Evolutionary conservation across 768 basidiomycete genomes (phyloP).

Genomic region (Suillus placidus): DNA sequence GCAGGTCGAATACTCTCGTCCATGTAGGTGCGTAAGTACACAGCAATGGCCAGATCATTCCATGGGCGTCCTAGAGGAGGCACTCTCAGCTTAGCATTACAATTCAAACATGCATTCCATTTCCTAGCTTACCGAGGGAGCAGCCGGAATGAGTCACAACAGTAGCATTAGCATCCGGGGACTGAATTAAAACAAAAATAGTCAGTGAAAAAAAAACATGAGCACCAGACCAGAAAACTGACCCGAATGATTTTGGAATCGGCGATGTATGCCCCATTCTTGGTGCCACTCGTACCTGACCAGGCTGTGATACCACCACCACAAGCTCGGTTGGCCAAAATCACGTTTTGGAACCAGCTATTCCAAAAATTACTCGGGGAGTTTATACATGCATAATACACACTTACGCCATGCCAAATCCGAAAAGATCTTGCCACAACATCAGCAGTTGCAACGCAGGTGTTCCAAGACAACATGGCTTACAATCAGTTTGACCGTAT

Average conservation of each 20-base stretch:
- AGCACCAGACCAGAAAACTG: slow-evolving; percentile 20
- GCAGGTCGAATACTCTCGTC: slow-evolving; percentile 53
- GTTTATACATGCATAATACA: neutral
- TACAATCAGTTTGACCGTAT: slow-evolving; percentile 67
- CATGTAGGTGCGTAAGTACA: slow-evolving; percentile 60
- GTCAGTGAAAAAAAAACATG: neutral
- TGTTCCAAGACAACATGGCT: slow-evolving; percentile 20
- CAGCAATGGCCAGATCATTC: slow-evolving; percentile 59
- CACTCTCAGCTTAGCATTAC: neutral
- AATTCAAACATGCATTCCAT: neutral
- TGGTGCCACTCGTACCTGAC: slow-evolving; percentile 52
- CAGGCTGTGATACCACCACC: slow-evolving; percentile 70
- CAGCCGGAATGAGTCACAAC: slow-evolving; percentile 46
- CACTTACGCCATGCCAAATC: slow-evolving; percentile 61
- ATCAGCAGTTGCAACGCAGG: neutral
- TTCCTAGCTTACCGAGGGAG: slow-evolving; percentile 47
- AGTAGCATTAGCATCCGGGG: slow-evolving; percentile 59
- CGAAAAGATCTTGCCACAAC: slow-evolving; percentile 19
- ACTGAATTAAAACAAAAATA: slow-evolving; percentile 35
- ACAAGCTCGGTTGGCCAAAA: slow-evolving; percentile 63
- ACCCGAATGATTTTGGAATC: slow-evolving; percentile 60
- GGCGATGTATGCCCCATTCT: slow-evolving; percentile 57
- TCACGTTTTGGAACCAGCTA: slow-evolving; percentile 63
- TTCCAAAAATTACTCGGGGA: neutral
- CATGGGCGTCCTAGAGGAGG: slow-evolving; percentile 49